Evolutionary conservation across 2,329 filamentous ascomycete genomes (phyloP).

Genomic region (Colletotrichum scovillei): DNA sequence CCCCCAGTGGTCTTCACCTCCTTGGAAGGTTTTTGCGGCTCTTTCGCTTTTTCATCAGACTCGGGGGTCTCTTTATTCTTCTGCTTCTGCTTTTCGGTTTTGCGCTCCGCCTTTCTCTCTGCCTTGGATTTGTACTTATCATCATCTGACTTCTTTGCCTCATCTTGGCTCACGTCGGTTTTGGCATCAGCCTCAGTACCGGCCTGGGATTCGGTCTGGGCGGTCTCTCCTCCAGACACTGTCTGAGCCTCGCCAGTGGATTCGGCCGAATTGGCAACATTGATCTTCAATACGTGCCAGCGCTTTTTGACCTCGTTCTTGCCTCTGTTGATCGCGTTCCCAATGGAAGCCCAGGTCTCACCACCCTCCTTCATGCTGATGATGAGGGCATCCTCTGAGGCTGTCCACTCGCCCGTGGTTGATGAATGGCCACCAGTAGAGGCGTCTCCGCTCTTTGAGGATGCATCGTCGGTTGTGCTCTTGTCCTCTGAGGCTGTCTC

Average conservation of each 20-base stretch:
- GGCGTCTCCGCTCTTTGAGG: conserved; percentile 1
- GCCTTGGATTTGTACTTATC: conserved; percentile 3
- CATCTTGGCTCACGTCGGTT: conserved; percentile 1
- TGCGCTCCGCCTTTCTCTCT: conserved; percentile 21
- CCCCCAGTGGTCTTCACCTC: conserved; percentile 14
- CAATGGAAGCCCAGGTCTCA: conserved; percentile 46
- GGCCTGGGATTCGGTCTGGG: neutral
- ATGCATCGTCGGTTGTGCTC: neutral
- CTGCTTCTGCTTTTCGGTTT: neutral
- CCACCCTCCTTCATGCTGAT: conserved; percentile 46
- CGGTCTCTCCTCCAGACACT: neutral
- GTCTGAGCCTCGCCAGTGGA: conserved; percentile 5
- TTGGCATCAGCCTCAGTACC: neutral
- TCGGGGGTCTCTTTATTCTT: neutral
- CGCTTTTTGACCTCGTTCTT: conserved; percentile 46
- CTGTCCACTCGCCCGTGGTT: conserved; percentile 41
- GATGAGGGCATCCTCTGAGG: conserved; percentile 49
- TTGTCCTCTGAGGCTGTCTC: conserved; percentile 19
- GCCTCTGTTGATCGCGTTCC: conserved; percentile 39
- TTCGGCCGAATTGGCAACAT: conserved; percentile 27
- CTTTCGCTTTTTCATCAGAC: neutral
- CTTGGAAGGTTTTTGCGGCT: neutral
- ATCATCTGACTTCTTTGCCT: conserved; percentile 11
- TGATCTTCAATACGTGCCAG: conserved; percentile 46
- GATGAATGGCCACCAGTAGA: conserved; percentile 9